A percentile compares a stretch with the other conserved stretches of the same genome.
phyloP scores from a whole-genome alignment of 352 stramenopile species.

The Phytophthora macrochlamydospora region DNA sequence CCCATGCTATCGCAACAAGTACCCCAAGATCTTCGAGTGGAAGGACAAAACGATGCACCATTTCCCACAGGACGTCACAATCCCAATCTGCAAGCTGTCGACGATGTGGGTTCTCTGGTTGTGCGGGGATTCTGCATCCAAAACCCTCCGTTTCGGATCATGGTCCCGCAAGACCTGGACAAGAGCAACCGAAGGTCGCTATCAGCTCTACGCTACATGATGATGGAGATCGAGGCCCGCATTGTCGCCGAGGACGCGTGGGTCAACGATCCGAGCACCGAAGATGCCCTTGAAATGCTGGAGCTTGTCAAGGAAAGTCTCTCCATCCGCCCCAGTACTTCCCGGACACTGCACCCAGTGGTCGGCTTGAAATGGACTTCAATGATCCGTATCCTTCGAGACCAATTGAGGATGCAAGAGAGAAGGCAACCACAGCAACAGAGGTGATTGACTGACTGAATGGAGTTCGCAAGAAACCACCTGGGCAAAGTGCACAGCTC shows the following conservation, averaged over 20 bases:
- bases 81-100: conserved; percentile 15
- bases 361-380: conserved; percentile 24
- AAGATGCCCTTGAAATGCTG: conserved; percentile 27
- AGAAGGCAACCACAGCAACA: neutral
- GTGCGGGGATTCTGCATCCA: conserved; percentile 14
- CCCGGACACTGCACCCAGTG: conserved; percentile 12
- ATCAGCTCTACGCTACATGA: conserved; percentile 27
- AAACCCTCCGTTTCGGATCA: conserved; percentile 29
- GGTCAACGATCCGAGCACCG: conserved; percentile 19
- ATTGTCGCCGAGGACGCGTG: conserved; percentile 25
- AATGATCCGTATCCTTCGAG: conserved; percentile 22
- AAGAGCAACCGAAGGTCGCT: conserved; percentile 9
- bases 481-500: too few relatives aligned
- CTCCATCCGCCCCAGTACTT: conserved; percentile 10
- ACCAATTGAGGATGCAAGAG: conserved; percentile 16
- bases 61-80: conserved; percentile 22
- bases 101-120: conserved; percentile 25
- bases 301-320: conserved; percentile 21
- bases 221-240: conserved; percentile 28
- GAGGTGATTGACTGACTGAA: conserved; percentile 6
- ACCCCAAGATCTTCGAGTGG: conserved; percentile 20
- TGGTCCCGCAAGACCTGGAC: conserved; percentile 15
- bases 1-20: conserved; percentile 21
- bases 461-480: too few relatives aligned
- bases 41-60: conserved; percentile 26